A percentile compares a stretch with the other conserved stretches of the same genome.
Evolutionary conservation across 1,284 basidiomycete species (phyloP).

Genomic region (Gomphus bonarii): DNA sequence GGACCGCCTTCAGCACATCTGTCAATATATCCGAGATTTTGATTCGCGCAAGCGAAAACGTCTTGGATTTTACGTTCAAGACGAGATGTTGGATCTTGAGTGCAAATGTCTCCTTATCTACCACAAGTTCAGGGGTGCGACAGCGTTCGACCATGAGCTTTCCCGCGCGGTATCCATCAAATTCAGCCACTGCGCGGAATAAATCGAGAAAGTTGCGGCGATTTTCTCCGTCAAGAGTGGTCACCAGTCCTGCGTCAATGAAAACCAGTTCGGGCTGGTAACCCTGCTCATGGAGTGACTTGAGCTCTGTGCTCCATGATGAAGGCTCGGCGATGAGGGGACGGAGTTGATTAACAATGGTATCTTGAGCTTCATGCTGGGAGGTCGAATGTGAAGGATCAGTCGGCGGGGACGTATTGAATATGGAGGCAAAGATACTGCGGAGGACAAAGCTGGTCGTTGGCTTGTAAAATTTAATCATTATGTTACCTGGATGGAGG

Average conservation of each 20-base stretch:
- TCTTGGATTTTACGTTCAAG: constrained; percentile 88
- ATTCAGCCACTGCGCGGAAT: constrained; percentile 91
- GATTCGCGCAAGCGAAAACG: constrained; percentile 92
- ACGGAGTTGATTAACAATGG: constrained; percentile 62
- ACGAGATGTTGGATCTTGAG: constrained; percentile 96
- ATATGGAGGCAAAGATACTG: constrained; percentile 38
- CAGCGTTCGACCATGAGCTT: constrained; percentile 96
- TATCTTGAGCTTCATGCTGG: constrained; percentile 36
- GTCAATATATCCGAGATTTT: constrained; percentile 91
- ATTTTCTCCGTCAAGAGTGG: constrained; percentile 73
- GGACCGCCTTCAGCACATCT: constrained; percentile 81
- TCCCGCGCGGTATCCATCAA: constrained; percentile 92
- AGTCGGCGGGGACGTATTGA: constrained; percentile 22
- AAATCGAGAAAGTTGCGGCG: constrained; percentile 93
- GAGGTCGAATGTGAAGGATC: constrained; percentile 26
- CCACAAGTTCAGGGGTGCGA: constrained; percentile 81
- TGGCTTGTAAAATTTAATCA: constrained; percentile 91
- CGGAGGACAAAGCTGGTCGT: constrained; percentile 49
- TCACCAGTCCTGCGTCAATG: constrained; percentile 93
- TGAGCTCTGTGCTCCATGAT: constrained; percentile 68
- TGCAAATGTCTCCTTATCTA: constrained; percentile 92
- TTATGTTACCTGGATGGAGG: constrained; percentile 92
- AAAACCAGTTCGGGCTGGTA: constrained; percentile 94
- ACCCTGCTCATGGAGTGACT: constrained; percentile 54
- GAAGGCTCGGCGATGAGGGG: constrained; percentile 43